Conservation (phyloP, 345 rosid genomes). For the Salix purpurea region DNA sequence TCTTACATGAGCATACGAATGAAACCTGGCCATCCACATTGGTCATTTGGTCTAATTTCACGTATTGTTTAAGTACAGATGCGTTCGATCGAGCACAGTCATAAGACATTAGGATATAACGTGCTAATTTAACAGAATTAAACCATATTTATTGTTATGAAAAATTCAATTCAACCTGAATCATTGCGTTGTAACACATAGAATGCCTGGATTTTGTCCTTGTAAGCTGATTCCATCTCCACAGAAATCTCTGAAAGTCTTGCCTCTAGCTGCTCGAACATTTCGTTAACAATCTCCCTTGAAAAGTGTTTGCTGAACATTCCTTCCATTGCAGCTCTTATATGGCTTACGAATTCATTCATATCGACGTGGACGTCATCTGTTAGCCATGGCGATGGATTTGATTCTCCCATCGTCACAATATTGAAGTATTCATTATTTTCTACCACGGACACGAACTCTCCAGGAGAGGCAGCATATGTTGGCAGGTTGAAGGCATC, state of each 20-base stretch:
- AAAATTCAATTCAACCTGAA: background rate
- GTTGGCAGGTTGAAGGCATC: slow-evolving; percentile 51
- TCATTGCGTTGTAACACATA: slow-evolving; percentile 14
- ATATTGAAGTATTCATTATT: slow-evolving; percentile 38
- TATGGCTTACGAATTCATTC: slow-evolving; percentile 29
- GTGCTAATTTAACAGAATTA: too few species aligned
- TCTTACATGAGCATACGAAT: too few species aligned
- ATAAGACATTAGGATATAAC: too few species aligned
- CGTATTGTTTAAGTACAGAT: too few species aligned
- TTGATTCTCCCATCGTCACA: slow-evolving; percentile 32
- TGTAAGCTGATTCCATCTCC: slow-evolving; percentile 33
- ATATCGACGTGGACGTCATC: slow-evolving; percentile 31
- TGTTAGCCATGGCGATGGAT: slow-evolving; percentile 41
- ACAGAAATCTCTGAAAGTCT: slow-evolving; percentile 30
- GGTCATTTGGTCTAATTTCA: too few species aligned
- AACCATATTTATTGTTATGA: too few species aligned
- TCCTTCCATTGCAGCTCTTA: slow-evolving; percentile 51
- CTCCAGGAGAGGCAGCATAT: slow-evolving; percentile 44
- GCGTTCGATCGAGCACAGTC: too few species aligned
- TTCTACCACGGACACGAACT: slow-evolving; percentile 26
- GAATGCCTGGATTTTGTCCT: slow-evolving; percentile 31
- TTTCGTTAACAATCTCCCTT: slow-evolving; percentile 12
- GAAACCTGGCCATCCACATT: too few species aligned
- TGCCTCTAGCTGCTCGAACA: slow-evolving; percentile 27
- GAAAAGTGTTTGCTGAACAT: slow-evolving; percentile 39